phyloP scores from a whole-genome alignment of 495 filamentous ascomycete species.

The Clavariopsis aquatica region DNA sequence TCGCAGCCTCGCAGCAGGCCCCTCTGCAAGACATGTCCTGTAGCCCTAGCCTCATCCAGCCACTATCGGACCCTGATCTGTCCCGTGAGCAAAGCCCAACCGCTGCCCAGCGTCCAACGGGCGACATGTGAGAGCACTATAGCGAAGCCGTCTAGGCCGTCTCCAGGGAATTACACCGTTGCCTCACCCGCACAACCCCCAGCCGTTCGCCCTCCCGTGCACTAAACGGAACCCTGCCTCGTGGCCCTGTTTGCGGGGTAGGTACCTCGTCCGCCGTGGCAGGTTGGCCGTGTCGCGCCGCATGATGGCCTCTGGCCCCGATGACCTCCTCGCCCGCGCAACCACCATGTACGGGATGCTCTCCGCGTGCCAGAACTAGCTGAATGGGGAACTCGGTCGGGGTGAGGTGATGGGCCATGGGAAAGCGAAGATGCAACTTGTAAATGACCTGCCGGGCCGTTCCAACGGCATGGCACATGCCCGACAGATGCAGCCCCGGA shows the following conservation, averaged over 20 bases:
- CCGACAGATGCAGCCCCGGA: not conserved
- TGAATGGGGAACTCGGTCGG: constrained; percentile 8
- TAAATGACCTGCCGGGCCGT: constrained; percentile 7
- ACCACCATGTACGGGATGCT: too few relatives aligned
- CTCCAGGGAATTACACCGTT: constrained; percentile 1
- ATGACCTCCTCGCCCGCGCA: too few relatives aligned
- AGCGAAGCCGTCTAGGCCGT: constrained; percentile 9
- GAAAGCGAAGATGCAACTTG: constrained; percentile 1
- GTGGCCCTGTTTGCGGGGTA: constrained; percentile 19
- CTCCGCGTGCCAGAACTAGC: not conserved
- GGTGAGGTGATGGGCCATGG: not conserved
- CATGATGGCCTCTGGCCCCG: not conserved
- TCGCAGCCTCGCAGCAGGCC: not conserved
- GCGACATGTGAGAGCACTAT: constrained; percentile 18
- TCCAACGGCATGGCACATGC: not conserved
- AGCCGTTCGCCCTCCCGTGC: constrained; percentile 1
- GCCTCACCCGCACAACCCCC: constrained; percentile 12
- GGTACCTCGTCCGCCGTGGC: not conserved
- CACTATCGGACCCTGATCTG: constrained; percentile 8
- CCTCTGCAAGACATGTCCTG: not conserved
- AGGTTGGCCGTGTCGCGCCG: constrained; percentile 5
- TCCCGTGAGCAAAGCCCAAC: constrained; percentile 7
- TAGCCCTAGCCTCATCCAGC: constrained; percentile 18
- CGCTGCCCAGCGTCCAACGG: constrained; percentile 3
- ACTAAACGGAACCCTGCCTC: not conserved